Evolutionary conservation across 164 flowering plant species (phyloP).

Genomic region (Liriodendron chinense): DNA sequence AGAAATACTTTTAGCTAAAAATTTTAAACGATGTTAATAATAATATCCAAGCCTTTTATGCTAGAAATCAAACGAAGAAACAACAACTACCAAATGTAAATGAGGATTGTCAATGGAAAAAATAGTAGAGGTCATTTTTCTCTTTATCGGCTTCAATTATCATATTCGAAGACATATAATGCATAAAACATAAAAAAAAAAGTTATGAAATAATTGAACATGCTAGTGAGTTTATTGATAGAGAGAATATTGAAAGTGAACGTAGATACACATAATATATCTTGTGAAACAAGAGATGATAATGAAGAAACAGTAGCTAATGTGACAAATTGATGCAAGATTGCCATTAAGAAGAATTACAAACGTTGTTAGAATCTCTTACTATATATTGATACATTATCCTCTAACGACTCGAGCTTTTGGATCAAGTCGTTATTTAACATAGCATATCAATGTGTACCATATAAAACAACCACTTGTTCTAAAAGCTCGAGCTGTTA

Average conservation of each 20-base stretch:
- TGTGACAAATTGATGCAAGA: background rate
- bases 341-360: background rate
- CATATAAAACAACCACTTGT: too few relatives aligned
- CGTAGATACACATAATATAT: background rate
- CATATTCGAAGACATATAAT: background rate
- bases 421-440: too few relatives aligned
- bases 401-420: too few relatives aligned
- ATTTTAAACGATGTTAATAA: background rate
- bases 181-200: background rate
- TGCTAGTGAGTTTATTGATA: background rate
- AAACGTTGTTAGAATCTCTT: too few relatives aligned
- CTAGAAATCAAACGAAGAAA: too few relatives aligned
- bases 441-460: too few relatives aligned
- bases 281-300: background rate
- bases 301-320: background rate
- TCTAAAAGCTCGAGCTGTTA: too few relatives aligned
- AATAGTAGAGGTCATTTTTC: constrained; percentile 4
- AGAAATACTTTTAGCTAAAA: background rate
- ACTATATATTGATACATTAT: too few relatives aligned
- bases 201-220: background rate
- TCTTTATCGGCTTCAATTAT: constrained; percentile 8
- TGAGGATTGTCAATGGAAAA: background rate
- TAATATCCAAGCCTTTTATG: too few relatives aligned
- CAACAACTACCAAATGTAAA: background rate
- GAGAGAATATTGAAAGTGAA: background rate